Conservation (phyloP, 495 filamentous ascomycete genomes). For the Clohesyomyces aquaticus region DNA sequence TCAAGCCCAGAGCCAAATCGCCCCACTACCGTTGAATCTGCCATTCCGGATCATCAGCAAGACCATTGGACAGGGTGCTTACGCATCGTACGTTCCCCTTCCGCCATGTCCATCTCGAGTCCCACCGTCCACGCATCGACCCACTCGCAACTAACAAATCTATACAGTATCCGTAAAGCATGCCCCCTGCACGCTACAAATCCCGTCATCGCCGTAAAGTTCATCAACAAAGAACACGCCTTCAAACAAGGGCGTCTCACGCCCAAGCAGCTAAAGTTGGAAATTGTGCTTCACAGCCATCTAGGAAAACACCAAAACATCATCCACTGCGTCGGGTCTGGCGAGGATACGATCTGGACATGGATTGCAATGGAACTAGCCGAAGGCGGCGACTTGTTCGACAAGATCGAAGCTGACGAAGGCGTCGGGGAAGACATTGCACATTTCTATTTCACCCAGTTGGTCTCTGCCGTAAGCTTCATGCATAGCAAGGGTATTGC, state of each 20-base stretch:
- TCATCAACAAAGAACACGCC: slow-evolving; percentile 96
- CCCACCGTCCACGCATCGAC: no score
- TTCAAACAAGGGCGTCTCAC: slow-evolving; percentile 84
- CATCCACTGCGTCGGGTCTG: slow-evolving; percentile 85
- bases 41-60: slow-evolving; percentile 95
- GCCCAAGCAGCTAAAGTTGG: slow-evolving; percentile 82
- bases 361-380: slow-evolving; percentile 99
- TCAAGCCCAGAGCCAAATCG: slow-evolving; percentile 41
- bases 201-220: slow-evolving; percentile 94
- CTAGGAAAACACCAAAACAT: slow-evolving; percentile 90
- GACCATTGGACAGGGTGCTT: slow-evolving; percentile 94
- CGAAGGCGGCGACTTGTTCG: slow-evolving; percentile 94
- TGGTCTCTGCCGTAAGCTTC: slow-evolving; percentile 86
- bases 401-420: slow-evolving; percentile 98
- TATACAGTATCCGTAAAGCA: slow-evolving; percentile 87
- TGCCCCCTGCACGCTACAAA: slow-evolving; percentile 66
- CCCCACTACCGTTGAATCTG: slow-evolving; percentile 80
- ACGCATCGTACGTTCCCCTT: slow-evolving; percentile 77
- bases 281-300: slow-evolving; percentile 84
- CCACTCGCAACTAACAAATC: slow-evolving; percentile 13
- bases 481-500: slow-evolving; percentile 74
- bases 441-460: slow-evolving; percentile 92
- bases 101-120: slow-evolving; percentile 2
- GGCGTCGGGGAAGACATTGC: slow-evolving; percentile 91
- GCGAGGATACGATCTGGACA: slow-evolving; percentile 86